phyloP scores from a whole-genome alignment of 371 early-diverging fungal species.

The Mucor irregularis region DNA sequence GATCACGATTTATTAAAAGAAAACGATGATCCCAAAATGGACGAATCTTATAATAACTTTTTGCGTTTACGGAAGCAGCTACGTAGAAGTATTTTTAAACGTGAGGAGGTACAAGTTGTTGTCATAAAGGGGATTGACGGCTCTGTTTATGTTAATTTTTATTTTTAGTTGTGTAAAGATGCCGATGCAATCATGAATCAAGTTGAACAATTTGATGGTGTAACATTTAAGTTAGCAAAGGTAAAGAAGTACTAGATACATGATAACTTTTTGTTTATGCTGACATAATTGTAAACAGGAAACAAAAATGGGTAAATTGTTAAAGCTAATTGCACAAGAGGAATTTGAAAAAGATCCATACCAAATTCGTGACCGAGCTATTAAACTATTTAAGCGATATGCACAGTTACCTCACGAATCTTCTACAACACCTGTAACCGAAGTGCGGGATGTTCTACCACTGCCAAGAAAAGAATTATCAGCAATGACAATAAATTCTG shows the following conservation, averaged over 20 bases:
- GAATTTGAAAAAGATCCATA: constrained; percentile 37
- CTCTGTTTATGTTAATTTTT: not conserved
- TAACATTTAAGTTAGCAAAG: constrained; percentile 47
- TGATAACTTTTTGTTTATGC: not conserved
- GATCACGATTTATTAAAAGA: not conserved
- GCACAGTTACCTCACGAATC: constrained; percentile 29
- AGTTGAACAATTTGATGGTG: constrained; percentile 42
- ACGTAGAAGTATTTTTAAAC: constrained; percentile 40
- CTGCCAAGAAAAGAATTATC: constrained; percentile 11
- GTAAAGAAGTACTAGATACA: constrained; percentile 15
- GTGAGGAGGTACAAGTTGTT: constrained; percentile 28
- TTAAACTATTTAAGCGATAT: constrained; percentile 32
- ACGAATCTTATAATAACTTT: constrained; percentile 13
- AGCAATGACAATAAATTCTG: constrained; percentile 7
- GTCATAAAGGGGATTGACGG: not conserved
- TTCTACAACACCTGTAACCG: not conserved
- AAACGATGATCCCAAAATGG: not conserved
- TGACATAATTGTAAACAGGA: constrained; percentile 23
- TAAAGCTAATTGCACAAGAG: constrained; percentile 43
- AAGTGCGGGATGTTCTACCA: not conserved
- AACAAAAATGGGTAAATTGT: constrained; percentile 46
- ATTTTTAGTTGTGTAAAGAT: constrained; percentile 28
- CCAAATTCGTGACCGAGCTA: constrained; percentile 31
- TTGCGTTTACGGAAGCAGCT: constrained; percentile 36
- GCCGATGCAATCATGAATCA: constrained; percentile 41